Evolutionary conservation across 768 basidiomycete genomes (phyloP), one percentile per base, ranked within the genome.

Genomic region (Terana coerulea): DNA sequence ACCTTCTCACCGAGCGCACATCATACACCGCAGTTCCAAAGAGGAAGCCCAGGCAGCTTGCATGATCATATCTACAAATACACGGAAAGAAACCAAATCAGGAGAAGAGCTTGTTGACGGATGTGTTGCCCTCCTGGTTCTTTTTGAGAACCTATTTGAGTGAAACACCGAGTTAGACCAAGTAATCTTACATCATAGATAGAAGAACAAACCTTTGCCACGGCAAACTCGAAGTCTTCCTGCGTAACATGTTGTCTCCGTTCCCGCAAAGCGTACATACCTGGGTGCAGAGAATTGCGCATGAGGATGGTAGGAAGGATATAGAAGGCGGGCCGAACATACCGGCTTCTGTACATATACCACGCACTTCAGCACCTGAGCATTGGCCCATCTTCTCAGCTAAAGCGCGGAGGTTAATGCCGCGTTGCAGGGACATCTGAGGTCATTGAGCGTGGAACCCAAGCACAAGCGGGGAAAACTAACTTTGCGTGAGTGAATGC

Each of bases 361-460:
- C 95, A 14, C 95, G 80, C 14, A 98, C 95, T 67, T 99, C 95
- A 1, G 95, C 95, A 59, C 95, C 95, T 1, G 92, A 95, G 66
- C 95, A 98, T 64, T 97, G 92, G 0, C 95, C 95, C 95, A 98
- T 99, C 78, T 99, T 98, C 68, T 98, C 95, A 0, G 95, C 95
- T 2, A 99, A 76, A 2, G 87, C 85, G 14, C 92, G 88, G n/a
- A 98, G 78, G 72, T 99, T 94, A 69, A 99, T 99, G 1, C 95
- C 95, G 52, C 95, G 81, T 72, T 98, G 95, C 26, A 98, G 75
- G 1, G 93, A 98, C 95, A 98, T 99, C 90, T 93, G 56, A 1
- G 15, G 24, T 37, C 49, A 50, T 33, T 17, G 44, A 22, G 21
- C n/a, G 43, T 17, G 1, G 14, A 12, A 25, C 22, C 10, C 34